Percentiles rank a stretch among this genome's conserved stretches.
Conservation (phyloP, 768 basidiomycete species). For the Cyclocybe cylindracea region DNA sequence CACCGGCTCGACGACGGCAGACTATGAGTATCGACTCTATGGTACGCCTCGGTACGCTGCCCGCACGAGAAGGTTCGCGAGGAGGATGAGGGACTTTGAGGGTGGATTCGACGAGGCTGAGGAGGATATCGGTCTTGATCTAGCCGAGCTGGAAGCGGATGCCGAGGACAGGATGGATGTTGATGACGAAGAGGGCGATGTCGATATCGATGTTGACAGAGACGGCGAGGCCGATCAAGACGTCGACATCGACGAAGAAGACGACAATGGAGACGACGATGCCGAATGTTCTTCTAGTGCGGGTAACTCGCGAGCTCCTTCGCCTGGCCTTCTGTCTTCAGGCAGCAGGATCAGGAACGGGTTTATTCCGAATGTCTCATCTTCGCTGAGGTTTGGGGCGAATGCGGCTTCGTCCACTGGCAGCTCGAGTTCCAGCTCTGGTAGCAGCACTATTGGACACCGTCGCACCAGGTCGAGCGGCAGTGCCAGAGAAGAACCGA, state of each 20-base stretch:
- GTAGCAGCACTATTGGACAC: background rate
- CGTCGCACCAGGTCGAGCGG: background rate
- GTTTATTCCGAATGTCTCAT: too few relatives aligned
- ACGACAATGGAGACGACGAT: slow-evolving; percentile 24
- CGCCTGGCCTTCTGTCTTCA: background rate
- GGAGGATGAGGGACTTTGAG: slow-evolving; percentile 2
- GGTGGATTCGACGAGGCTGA: slow-evolving; percentile 6
- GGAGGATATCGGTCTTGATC: slow-evolving; percentile 37
- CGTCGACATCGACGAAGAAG: background rate
- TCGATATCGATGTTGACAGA: background rate
- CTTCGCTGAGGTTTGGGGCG: background rate
- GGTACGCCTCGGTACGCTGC: slow-evolving; percentile 2
- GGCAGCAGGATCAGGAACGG: too few relatives aligned
- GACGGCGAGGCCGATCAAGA: background rate
- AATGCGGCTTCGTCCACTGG: background rate
- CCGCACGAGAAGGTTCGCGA: background rate
- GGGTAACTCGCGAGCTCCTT: background rate
- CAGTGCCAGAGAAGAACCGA: too few relatives aligned
- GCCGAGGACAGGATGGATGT: slow-evolving; percentile 14
- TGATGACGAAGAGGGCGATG: slow-evolving; percentile 10
- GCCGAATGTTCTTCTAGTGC: slow-evolving; percentile 10
- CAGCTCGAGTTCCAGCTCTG: background rate
- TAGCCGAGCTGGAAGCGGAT: background rate
- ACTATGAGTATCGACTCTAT: slow-evolving; percentile 27
- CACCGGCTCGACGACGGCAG: slow-evolving; percentile 28